Percentiles rank a stretch among this genome's conserved stretches.
phyloP scores from a whole-genome alignment of 2,329 filamentous ascomycete genomes.

The Penicillium frequentans region DNA sequence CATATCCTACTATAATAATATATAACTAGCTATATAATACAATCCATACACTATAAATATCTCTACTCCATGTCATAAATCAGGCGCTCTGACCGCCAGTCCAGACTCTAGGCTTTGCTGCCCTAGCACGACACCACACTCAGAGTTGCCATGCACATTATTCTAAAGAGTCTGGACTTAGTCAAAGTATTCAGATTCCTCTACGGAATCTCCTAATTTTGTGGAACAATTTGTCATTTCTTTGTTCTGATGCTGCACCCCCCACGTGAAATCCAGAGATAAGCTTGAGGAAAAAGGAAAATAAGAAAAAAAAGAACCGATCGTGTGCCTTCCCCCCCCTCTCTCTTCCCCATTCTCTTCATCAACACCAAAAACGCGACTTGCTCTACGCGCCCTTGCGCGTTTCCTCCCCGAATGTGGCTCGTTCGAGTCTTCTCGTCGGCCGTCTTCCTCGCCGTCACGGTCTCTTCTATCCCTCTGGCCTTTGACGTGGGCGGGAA shows the following conservation, averaged over 20 bases:
- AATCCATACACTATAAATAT: not conserved
- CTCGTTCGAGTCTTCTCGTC: slow-evolving; percentile 77
- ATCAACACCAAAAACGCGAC: slow-evolving; percentile 4
- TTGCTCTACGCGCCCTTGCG: slow-evolving; percentile 14
- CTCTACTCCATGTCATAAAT: not conserved
- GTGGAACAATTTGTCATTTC: not conserved
- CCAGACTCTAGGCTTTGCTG: not conserved
- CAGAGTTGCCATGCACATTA: not conserved
- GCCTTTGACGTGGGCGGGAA: slow-evolving; percentile 97
- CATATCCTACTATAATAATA: not conserved
- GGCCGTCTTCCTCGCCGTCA: slow-evolving; percentile 81
- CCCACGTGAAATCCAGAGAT: slow-evolving; percentile 8
- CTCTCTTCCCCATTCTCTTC: slow-evolving; percentile 6
- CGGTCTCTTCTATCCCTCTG: slow-evolving; percentile 93
- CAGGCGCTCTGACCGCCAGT: slow-evolving; percentile 21
- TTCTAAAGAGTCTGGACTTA: not conserved
- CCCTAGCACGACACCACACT: slow-evolving; percentile 6
- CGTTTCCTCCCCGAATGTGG: slow-evolving; percentile 64
- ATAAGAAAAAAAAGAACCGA: slow-evolving; percentile 13
- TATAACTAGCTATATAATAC: not conserved
- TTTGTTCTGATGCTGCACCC: not conserved
- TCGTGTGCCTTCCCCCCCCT: slow-evolving; percentile 16
- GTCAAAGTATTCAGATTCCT: not conserved
- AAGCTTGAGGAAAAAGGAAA: slow-evolving; percentile 17
- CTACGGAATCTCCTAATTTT: not conserved